Evolutionary conservation across 176 grass and related monocot genomes (phyloP).

Genomic region (Phoenix roebelenii): DNA sequence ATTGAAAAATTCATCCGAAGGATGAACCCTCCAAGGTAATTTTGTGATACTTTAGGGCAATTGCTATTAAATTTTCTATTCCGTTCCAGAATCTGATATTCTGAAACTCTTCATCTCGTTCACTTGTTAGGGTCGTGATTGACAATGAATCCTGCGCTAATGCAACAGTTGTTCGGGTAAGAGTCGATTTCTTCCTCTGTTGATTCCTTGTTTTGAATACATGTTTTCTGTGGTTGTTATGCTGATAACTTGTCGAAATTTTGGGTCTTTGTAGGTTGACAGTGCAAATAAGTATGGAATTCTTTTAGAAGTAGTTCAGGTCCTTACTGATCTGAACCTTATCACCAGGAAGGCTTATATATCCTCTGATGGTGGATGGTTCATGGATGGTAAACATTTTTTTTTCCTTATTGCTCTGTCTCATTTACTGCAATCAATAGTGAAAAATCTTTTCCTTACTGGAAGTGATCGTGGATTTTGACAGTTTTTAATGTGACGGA

Average conservation of each 20-base stretch:
- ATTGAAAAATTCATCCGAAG: slow-evolving; percentile 90
- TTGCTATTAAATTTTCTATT: too few species aligned
- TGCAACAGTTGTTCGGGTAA: slow-evolving; percentile 76
- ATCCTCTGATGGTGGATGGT: slow-evolving; percentile 88
- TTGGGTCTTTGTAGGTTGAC: slow-evolving; percentile 42
- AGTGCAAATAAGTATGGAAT: slow-evolving; percentile 87
- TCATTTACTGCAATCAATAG: not conserved
- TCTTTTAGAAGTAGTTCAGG: slow-evolving; percentile 82
- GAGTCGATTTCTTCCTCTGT: not conserved
- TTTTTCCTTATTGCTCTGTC: not conserved
- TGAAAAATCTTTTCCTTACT: not conserved
- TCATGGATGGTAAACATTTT: slow-evolving; percentile 67
- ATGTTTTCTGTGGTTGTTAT: not conserved
- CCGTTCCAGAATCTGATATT: not conserved
- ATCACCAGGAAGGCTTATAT: slow-evolving; percentile 86
- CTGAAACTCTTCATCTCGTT: not conserved
- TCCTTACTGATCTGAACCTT: slow-evolving; percentile 73
- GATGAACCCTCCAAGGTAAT: slow-evolving; percentile 94
- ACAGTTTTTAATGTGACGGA: slow-evolving; percentile 87
- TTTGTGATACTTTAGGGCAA: too few species aligned
- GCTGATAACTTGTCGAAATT: too few species aligned
- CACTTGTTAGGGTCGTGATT: slow-evolving; percentile 52
- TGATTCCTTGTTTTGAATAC: not conserved
- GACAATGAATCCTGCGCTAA: slow-evolving; percentile 61
- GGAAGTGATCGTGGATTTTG: not conserved